Base-by-base conservation (phyloP, 257 asterid species). In the Rhazya stricta region DNA sequence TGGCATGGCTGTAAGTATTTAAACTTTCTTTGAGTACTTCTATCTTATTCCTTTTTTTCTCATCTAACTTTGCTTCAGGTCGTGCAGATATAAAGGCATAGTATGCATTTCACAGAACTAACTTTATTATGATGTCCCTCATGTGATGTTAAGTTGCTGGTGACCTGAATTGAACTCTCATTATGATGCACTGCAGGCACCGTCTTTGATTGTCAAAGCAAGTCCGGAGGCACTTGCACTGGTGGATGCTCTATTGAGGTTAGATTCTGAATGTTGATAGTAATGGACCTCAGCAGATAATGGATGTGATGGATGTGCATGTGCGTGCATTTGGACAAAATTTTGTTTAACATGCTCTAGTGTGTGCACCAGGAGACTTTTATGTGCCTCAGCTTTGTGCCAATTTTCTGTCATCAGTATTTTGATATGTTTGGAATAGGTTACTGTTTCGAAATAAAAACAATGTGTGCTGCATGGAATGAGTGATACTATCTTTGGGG, bases 1-100 rank as follows among this genome's bases (percentile, higher is more conserved):
- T 79, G 98, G 98, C 67, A 97, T 89, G 77, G 89, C 98, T 75
- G 97, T 93, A 88, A 85, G 98, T 82, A 75, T 81, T 78, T 61
- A 71, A 62, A 50, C 63, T 72, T 71, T 73, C 42, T 54, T 67
- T 13, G 45, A 69, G 19, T 36, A 25, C 30, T 29, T 76, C 46
- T 51, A 46, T 32, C 68, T 11, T n/a, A 48, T 74, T 58, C 79
- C 65, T 15, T 65, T 70, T 71, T 39, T 39, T 39, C 7, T 39
- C 7, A 4, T 39, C 43, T 39, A 39, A 39, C 5, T 39, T 9
- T 39, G 2, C 30, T 30, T 7, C 5, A 3, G 10, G 8, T 54
- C 61, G 23, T 54, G 61, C 13, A n/a, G 61, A 23, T 23, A 54
- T 21, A 9, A 30, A 9, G 23, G 11, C 29, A 54, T 54, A 54